Evolutionary conservation across 768 basidiomycete species (phyloP).

Genomic region (Lentinus tigrinus): DNA sequence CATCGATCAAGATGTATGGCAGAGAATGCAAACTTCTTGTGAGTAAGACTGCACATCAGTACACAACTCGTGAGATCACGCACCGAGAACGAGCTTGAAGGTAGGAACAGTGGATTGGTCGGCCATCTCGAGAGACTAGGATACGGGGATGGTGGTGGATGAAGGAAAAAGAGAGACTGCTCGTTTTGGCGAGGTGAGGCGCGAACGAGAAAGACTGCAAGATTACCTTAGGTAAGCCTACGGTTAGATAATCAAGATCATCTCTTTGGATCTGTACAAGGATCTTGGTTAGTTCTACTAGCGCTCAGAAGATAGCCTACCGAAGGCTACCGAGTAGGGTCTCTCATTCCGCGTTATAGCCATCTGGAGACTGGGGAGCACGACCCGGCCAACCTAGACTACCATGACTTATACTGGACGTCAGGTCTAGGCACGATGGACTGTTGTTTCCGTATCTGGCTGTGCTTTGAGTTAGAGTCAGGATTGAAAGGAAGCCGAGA

Average conservation of each 20-base stretch:
- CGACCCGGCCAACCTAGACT: too few relatives aligned
- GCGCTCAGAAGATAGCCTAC: background rate
- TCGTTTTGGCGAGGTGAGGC: constrained; percentile 16
- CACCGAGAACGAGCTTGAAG: constrained; percentile 99
- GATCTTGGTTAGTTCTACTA: constrained; percentile 1
- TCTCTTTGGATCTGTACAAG: constrained; percentile 6
- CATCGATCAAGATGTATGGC: constrained; percentile 54
- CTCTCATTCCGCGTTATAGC: too few relatives aligned
- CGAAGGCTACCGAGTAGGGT: too few relatives aligned
- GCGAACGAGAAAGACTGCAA: constrained; percentile 20
- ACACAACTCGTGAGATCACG: constrained; percentile 30
- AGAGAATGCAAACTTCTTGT: constrained; percentile 30
- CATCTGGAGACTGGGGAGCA: too few relatives aligned
- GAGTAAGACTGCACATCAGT: constrained; percentile 9
- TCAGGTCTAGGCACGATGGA: too few relatives aligned
- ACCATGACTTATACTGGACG: too few relatives aligned
- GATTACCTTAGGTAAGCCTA: constrained; percentile 19
- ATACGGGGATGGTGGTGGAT: constrained; percentile 37
- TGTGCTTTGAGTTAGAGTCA: too few relatives aligned
- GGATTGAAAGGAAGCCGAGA: too few relatives aligned
- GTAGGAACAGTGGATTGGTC: constrained; percentile 59
- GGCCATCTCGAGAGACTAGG: constrained; percentile 42
- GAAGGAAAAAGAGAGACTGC: constrained; percentile 20
- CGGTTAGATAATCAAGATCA: constrained; percentile 22
- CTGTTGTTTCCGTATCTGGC: too few relatives aligned